These are phyloP conservation scores for Lathyrus oleraceus DNA, from an alignment of 306 rosid species.

Conservation along the genomic window DNA sequence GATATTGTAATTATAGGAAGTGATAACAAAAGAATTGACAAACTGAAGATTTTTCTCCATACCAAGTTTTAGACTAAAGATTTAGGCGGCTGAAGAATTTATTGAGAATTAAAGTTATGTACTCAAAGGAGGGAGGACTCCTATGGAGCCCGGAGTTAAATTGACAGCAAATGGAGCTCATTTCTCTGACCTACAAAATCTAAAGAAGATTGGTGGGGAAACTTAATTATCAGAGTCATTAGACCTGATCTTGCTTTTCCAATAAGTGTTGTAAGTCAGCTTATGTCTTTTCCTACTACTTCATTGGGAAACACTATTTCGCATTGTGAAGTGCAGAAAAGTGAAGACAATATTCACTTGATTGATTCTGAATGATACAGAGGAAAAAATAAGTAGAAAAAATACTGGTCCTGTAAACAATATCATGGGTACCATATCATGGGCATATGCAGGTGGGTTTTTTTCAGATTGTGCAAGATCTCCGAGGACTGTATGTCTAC, in stretches of 20 bases:
- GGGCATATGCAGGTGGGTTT: background rate
- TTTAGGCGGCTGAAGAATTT: background rate
- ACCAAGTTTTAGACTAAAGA: constrained; percentile 4
- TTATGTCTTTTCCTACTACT: background rate
- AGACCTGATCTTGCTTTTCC: background rate
- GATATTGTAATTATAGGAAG: background rate
- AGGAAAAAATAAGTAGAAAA: too few relatives aligned
- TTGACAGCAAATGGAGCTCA: background rate
- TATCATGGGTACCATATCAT: background rate
- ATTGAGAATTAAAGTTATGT: background rate
- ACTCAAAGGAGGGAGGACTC: background rate
- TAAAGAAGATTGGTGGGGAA: background rate
- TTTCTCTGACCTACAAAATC: background rate
- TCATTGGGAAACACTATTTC: background rate
- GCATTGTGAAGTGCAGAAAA: background rate
- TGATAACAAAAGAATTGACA: background rate
- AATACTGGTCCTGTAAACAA: too few relatives aligned
- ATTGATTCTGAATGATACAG: too few relatives aligned
- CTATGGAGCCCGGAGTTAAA: background rate
- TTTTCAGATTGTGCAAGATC: background rate
- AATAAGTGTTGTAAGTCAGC: background rate
- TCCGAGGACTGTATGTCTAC: background rate
- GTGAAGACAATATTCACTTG: background rate
- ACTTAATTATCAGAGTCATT: background rate
- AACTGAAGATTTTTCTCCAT: background rate